These are phyloP conservation scores for Botrytis squamosa DNA, from an alignment of 2,329 filamentous ascomycete genomes.

Conservation along the genomic window DNA sequence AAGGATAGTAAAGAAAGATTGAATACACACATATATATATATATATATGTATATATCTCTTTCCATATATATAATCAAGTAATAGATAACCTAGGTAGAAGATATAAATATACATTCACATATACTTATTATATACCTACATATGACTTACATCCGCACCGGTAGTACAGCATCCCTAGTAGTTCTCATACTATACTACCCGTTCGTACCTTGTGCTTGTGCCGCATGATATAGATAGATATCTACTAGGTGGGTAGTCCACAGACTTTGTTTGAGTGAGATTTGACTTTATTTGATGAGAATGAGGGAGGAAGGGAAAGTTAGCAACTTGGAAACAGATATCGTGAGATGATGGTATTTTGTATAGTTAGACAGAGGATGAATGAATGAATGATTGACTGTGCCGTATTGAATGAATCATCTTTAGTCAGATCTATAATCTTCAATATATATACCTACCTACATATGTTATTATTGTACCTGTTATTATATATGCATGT, in stretches of 20 bases:
- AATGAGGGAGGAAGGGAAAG: background rate
- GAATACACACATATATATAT: background rate
- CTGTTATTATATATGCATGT: too few relatives aligned
- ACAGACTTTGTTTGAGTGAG: background rate
- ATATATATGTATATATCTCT: background rate
- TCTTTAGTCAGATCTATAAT: background rate
- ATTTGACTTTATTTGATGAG: background rate
- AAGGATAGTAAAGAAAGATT: background rate
- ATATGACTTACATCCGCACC: background rate
- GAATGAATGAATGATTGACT: background rate
- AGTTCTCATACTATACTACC: background rate
- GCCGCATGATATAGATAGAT: background rate
- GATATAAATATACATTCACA: constrained; percentile 1
- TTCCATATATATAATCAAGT: background rate
- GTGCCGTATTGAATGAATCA: background rate
- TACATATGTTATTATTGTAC: background rate
- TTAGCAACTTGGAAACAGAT: background rate
- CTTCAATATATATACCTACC: too few relatives aligned
- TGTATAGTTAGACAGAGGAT: background rate
- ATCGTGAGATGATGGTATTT: background rate
- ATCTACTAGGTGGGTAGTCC: background rate
- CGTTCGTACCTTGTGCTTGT: background rate
- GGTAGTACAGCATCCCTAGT: background rate
- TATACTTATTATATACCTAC: background rate
- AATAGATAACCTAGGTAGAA: background rate